phyloP scores from a whole-genome alignment of 2,329 filamentous ascomycete genomes.

The Pestalotiopsis sp. region DNA sequence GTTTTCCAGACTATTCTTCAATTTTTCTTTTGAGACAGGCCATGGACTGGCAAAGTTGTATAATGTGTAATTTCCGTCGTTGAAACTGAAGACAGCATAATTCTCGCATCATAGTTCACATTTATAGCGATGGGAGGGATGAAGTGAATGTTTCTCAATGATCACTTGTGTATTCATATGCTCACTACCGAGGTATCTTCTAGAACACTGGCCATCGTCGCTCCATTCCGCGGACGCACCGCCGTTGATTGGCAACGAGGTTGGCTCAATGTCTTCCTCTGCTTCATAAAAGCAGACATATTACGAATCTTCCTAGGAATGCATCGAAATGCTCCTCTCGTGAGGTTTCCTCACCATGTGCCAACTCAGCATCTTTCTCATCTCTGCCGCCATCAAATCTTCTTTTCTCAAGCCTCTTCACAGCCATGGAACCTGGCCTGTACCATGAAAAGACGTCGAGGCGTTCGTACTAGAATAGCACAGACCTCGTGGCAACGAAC shows the following conservation, averaged over 20 bases:
- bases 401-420: background rate
- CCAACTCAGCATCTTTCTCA: conserved; percentile 7
- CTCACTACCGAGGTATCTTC: background rate
- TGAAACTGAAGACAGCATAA: too few relatives aligned
- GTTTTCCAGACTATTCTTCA: too few relatives aligned
- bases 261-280: background rate
- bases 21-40: too few relatives aligned
- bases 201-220: background rate
- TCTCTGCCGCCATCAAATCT: background rate
- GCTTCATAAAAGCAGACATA: background rate
- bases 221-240: conserved; percentile 2
- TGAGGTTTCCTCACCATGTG: background rate
- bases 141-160: background rate
- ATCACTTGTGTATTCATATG: background rate
- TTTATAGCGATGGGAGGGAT: too few relatives aligned
- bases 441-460: background rate
- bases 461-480: background rate
- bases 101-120: too few relatives aligned
- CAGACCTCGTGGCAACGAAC: background rate
- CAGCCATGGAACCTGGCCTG: too few relatives aligned
- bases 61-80: too few relatives aligned
- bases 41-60: too few relatives aligned
- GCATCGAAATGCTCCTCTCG: background rate
- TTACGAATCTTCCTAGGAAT: conserved; percentile 5
- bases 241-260: background rate